These are phyloP conservation scores for Fusarium solani-melongenae DNA, from an alignment of 2,329 filamentous ascomycete genomes.

Conservation along the genomic window DNA sequence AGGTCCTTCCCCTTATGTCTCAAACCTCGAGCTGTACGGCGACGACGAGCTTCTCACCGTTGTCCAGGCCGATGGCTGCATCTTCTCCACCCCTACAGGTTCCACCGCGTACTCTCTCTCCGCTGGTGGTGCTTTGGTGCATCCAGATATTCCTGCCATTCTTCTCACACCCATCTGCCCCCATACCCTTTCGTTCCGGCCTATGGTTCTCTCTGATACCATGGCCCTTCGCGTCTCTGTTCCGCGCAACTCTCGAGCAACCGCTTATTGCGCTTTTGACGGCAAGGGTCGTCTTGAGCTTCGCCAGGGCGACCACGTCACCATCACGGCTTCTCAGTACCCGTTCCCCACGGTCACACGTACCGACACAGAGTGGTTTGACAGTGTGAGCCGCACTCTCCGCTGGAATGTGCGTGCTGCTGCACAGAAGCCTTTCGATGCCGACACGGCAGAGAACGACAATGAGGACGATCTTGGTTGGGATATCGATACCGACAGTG, in stretches of 20 bases:
- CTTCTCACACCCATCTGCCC: conserved; percentile 97
- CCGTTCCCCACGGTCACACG: conserved; percentile 97
- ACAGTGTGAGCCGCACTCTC: conserved; percentile 90
- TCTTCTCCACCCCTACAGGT: conserved; percentile 95
- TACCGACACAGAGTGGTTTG: conserved; percentile 93
- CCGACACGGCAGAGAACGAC: conserved; percentile 50
- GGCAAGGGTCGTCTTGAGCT: conserved; percentile 96
- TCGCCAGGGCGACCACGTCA: conserved; percentile 92
- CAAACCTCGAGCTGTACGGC: conserved; percentile 94
- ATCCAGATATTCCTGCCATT: conserved; percentile 96
- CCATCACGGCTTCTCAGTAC: conserved; percentile 94
- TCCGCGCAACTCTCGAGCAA: conserved; percentile 85
- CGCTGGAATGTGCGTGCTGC: conserved; percentile 96
- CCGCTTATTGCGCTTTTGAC: conserved; percentile 96
- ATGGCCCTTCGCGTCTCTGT: conserved; percentile 91
- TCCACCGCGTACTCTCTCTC: conserved; percentile 97
- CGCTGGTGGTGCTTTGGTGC: conserved; percentile 93
- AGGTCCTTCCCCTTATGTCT: conserved; percentile 95
- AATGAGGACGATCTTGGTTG: conserved; percentile 74
- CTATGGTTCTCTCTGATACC: conserved; percentile 96
- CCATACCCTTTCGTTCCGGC: conserved; percentile 94
- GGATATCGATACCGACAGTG: conserved; percentile 94
- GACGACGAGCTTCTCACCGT: conserved; percentile 95
- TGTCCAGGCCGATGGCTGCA: conserved; percentile 96
- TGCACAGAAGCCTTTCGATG: conserved; percentile 88